phyloP scores from a whole-genome alignment of 306 rosid species.

The Sindora glabra region DNA sequence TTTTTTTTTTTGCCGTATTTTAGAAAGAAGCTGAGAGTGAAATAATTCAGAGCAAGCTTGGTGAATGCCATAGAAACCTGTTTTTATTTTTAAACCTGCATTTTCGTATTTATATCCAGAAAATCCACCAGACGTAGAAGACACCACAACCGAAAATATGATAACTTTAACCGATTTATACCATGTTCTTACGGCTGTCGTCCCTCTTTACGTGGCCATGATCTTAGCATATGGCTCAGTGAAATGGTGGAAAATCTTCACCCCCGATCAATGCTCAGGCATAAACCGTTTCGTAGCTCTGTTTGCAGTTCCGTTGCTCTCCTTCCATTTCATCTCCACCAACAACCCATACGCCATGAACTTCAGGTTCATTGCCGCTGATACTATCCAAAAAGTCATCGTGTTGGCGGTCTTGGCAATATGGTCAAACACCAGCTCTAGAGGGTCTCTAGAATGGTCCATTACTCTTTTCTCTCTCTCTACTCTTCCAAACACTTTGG shows the following conservation, averaged over 20 bases:
- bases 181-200: slow-evolving; percentile 80
- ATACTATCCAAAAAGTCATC: slow-evolving; percentile 55
- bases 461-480: slow-evolving; percentile 78
- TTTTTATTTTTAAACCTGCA: not conserved
- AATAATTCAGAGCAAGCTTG: not conserved
- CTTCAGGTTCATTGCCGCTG: slow-evolving; percentile 71
- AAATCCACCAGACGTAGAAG: not conserved
- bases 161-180: slow-evolving; percentile 53
- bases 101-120: not conserved
- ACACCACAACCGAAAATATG: slow-evolving; percentile 21
- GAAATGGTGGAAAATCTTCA: slow-evolving; percentile 89
- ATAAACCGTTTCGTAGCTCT: slow-evolving; percentile 87
- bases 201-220: slow-evolving; percentile 85
- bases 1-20: too few species aligned
- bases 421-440: slow-evolving; percentile 48
- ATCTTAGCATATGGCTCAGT: slow-evolving; percentile 77
- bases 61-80: not conserved
- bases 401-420: slow-evolving; percentile 36
- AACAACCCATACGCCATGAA: slow-evolving; percentile 77
- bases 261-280: slow-evolving; percentile 80
- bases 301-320: slow-evolving; percentile 75
- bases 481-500: slow-evolving; percentile 72
- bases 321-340: slow-evolving; percentile 80
- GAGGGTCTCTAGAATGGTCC: slow-evolving; percentile 71
- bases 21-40: not conserved